Conservation (phyloP, 306 rosid genomes). For the Vicia faba region DNA sequence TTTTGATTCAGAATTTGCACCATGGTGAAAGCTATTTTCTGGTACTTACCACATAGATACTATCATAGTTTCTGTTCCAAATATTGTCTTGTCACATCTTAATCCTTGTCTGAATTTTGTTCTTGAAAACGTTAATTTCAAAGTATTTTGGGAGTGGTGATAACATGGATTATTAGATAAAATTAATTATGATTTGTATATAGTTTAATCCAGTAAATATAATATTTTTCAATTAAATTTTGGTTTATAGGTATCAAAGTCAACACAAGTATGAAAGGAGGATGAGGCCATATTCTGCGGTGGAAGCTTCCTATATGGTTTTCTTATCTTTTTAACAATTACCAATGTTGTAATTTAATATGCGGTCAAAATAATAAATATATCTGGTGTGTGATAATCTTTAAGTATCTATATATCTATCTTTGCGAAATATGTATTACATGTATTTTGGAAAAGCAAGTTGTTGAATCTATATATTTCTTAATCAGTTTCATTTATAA, state of each 20-base stretch:
- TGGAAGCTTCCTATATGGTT: conserved; percentile 33
- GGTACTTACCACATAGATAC: conserved; percentile 40
- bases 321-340: not conserved
- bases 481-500: not conserved
- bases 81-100: conserved; percentile 2
- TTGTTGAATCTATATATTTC: not conserved
- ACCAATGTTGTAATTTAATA: conserved; percentile 9
- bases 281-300: conserved; percentile 23
- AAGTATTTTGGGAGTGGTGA: not conserved
- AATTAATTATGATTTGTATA: not conserved
- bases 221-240: conserved; percentile 8
- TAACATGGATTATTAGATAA: not conserved
- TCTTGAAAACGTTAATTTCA: not conserved
- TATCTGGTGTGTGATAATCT: conserved; percentile 32
- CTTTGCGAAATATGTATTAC: conserved; percentile 24
- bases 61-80: not conserved
- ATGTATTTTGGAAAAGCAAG: conserved; percentile 9
- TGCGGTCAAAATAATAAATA: conserved; percentile 29
- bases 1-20: conserved; percentile 64
- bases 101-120: not conserved
- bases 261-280: conserved; percentile 34
- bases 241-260: conserved; percentile 54
- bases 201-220: too few species aligned
- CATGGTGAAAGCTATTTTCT: conserved; percentile 89
- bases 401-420: conserved; percentile 33